Percentiles rank a stretch among this genome's conserved stretches.
Evolutionary conservation across 768 basidiomycete species (phyloP).

Genomic region (Ephemerocybe angulata): DNA sequence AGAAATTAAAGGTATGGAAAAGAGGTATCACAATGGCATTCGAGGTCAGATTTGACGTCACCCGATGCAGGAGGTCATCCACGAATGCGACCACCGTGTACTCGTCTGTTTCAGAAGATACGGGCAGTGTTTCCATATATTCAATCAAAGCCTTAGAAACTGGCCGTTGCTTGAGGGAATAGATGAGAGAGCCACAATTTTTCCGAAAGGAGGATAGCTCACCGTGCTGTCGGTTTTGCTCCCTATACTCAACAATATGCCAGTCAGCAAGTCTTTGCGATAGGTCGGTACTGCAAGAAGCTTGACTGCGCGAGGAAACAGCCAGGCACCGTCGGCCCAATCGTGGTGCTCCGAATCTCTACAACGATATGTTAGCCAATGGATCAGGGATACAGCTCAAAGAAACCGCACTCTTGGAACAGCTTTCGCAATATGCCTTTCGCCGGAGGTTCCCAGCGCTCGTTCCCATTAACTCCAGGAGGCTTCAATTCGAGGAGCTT

Average conservation of each 20-base stretch:
- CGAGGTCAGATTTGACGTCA: slow-evolving; percentile 47
- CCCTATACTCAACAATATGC: slow-evolving; percentile 75
- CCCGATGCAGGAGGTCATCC: slow-evolving; percentile 54
- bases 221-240: slow-evolving; percentile 86
- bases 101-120: slow-evolving; percentile 23
- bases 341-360: slow-evolving; percentile 35
- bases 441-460: slow-evolving; percentile 52
- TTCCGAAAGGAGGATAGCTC: slow-evolving; percentile 25
- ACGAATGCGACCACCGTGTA: slow-evolving; percentile 54
- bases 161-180: slow-evolving; percentile 57
- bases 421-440: slow-evolving; percentile 45
- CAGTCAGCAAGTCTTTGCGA: slow-evolving; percentile 58
- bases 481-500: slow-evolving; percentile 45
- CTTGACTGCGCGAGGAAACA: slow-evolving; percentile 70
- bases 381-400: slow-evolving; percentile 7
- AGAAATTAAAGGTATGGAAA: slow-evolving; percentile 67
- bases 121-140: slow-evolving; percentile 54
- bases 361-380: slow-evolving; percentile 3
- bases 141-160: slow-evolving; percentile 56
- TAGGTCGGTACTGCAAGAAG: slow-evolving; percentile 63
- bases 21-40: slow-evolving; percentile 83
- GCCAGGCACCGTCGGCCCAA: slow-evolving; percentile 73
- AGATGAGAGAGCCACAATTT: slow-evolving; percentile 6
- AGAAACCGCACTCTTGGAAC: slow-evolving; percentile 45
- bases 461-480: slow-evolving; percentile 37